phyloP scores from a whole-genome alignment of 1,284 basidiomycete genomes.

The Paramarasmius palmivorus region DNA sequence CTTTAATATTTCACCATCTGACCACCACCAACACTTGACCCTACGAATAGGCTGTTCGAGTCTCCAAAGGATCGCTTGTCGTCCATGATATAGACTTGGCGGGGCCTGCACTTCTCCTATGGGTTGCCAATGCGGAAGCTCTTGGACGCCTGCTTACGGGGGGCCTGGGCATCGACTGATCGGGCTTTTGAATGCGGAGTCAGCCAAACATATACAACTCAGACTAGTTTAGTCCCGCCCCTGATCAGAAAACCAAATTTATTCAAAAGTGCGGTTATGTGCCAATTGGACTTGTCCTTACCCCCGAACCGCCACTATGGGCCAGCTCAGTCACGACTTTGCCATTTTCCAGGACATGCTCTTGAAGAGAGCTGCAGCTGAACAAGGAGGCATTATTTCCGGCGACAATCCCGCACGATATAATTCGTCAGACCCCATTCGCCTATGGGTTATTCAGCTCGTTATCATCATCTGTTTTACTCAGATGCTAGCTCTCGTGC shows the following conservation, averaged over 20 bases:
- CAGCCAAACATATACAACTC: no score
- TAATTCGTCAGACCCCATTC: conserved; percentile 66
- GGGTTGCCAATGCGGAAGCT: no score
- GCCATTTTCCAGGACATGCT: not conserved
- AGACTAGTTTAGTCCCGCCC: no score
- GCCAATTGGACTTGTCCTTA: not conserved
- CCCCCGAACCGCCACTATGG: not conserved
- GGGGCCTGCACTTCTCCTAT: no score
- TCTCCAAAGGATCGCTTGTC: no score
- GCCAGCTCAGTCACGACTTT: conserved; percentile 1
- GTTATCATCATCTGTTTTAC: conserved; percentile 77
- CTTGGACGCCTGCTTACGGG: no score
- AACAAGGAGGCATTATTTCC: conserved; percentile 61
- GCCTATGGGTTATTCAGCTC: conserved; percentile 84
- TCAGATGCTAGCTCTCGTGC: conserved; percentile 64
- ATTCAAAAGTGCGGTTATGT: not conserved
- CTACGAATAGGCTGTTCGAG: no score
- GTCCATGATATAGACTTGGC: no score
- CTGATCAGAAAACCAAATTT: not conserved
- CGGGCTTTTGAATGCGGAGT: no score
- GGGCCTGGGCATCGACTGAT: no score
- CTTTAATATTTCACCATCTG: no score
- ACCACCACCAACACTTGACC: no score
- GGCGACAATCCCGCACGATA: conserved; percentile 67
- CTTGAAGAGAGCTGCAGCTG: not conserved